Evolutionary conservation across 2,329 filamentous ascomycete genomes (phyloP).

Genomic region (Scedosporium apiospermum): DNA sequence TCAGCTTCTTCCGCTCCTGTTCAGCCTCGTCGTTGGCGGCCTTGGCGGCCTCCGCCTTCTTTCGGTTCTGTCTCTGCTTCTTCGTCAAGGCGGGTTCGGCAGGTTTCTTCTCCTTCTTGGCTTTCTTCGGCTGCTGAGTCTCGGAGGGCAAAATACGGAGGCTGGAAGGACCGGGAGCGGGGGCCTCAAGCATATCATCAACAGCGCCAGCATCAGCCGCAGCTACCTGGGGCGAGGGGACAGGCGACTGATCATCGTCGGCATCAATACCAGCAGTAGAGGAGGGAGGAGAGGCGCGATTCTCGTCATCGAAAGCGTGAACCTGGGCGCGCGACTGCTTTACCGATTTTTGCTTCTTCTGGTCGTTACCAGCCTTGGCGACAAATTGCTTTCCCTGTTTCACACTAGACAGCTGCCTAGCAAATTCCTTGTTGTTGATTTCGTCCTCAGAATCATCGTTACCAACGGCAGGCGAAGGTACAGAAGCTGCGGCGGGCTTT

Average conservation of each 20-base stretch:
- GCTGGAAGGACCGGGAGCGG: constrained; percentile 58
- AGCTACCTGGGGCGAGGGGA: constrained; percentile 52
- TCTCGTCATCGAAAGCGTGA: constrained; percentile 29
- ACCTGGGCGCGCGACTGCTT: constrained; percentile 57
- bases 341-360: constrained; percentile 59
- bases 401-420: constrained; percentile 59
- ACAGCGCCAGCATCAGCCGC: constrained; percentile 59
- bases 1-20: constrained; percentile 61
- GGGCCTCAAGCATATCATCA: constrained; percentile 83
- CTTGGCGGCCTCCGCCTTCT: constrained; percentile 79
- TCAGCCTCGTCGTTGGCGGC: constrained; percentile 67
- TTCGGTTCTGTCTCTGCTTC: constrained; percentile 89
- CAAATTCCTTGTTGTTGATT: constrained; percentile 65
- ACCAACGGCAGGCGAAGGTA: constrained; percentile 10
- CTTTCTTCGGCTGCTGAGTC: constrained; percentile 50
- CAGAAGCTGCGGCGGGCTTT: background rate
- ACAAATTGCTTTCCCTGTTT: constrained; percentile 59
- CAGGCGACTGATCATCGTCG: constrained; percentile 70
- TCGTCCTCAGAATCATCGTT: constrained; percentile 32
- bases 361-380: constrained; percentile 42
- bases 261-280: constrained; percentile 67
- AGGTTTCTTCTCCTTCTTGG: constrained; percentile 51
- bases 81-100: constrained; percentile 70
- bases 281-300: constrained; percentile 49
- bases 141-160: constrained; percentile 60